Base-by-base conservation (phyloP, 192 early-diverging fungal genomes). In the Coemansia sp. region DNA sequence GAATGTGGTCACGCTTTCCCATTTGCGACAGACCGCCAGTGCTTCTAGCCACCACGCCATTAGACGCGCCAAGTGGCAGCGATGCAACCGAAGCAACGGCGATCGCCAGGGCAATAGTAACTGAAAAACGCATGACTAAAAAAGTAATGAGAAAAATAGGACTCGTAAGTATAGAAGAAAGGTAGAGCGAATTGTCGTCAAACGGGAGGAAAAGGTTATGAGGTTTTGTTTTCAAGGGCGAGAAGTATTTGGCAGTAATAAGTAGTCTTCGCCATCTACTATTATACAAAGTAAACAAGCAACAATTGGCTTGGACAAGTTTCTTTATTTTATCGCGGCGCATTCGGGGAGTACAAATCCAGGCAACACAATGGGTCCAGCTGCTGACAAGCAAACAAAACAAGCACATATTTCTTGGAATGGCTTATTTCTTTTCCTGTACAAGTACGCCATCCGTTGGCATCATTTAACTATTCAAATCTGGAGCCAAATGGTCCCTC, bases 61-160 rank as follows among this genome's bases (percentile, higher is more conserved):
- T 22, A 11, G 15, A 10, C 17, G 21, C 15, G 27, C 38, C 53
- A 9, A 66, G 14, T 9, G 65, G 65, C 47, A 41, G 49, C 43
- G 65, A 19, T 24, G 57, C 65, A 38, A 59, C 65, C 4, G 57
- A 32, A 39, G 54, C 52, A 51, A 37, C 60, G 9, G 56, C 60
- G 39, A 60, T 47, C n/a, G 67, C 54, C 21, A 62, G 35, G 10
- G 60, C 45, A 24, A 69, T 41, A 62, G 67, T 35, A 49, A 69
- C 29, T 37, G 67, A 62, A 57, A 69, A 12, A 29, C 67, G 60
- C 67, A 69, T 52, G 39, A 32, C 19, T 23, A 25, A 57, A 38
- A 37, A 56, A 29, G 25, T n/a, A n/a, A 37, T 49, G 19, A 49
- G 19, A 49, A n/a, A 19, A 49, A 49, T 49, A 35, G 32, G 32